phyloP scores from a whole-genome alignment of 2,329 filamentous ascomycete genomes.

The Parastagonospora avenae region DNA sequence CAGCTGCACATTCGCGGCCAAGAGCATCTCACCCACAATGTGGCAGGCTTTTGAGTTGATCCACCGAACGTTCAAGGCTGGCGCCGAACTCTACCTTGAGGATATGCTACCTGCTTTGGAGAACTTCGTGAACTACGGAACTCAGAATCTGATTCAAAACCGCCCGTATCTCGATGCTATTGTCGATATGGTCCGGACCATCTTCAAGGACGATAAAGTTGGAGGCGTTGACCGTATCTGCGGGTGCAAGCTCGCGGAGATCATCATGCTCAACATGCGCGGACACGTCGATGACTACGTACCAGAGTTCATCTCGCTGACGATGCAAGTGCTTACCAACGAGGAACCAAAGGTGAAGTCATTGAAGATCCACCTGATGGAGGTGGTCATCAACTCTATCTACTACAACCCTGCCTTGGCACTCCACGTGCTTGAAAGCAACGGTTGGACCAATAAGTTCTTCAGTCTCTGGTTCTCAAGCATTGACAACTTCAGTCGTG shows the following conservation, averaged over 20 bases:
- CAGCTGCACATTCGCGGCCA: slow-evolving; percentile 97
- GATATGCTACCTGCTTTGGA: slow-evolving; percentile 97
- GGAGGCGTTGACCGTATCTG: slow-evolving; percentile 94
- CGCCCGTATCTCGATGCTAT: slow-evolving; percentile 86
- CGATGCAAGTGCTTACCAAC: slow-evolving; percentile 79
- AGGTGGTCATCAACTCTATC: slow-evolving; percentile 97
- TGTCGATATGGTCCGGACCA: slow-evolving; percentile 91
- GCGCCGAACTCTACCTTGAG: slow-evolving; percentile 94
- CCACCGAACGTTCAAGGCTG: slow-evolving; percentile 94
- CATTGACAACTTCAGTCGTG: slow-evolving; percentile 89
- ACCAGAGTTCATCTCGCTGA: slow-evolving; percentile 84
- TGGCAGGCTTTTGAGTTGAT: slow-evolving; percentile 98
- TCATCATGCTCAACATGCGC: slow-evolving; percentile 93
- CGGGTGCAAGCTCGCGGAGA: slow-evolving; percentile 95
- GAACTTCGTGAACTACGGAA: slow-evolving; percentile 96
- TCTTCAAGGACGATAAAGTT: slow-evolving; percentile 91
- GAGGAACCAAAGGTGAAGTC: slow-evolving; percentile 87
- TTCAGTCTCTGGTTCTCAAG: slow-evolving; percentile 98
- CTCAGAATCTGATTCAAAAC: slow-evolving; percentile 78
- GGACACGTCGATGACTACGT: slow-evolving; percentile 88
- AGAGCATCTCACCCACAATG: slow-evolving; percentile 94
- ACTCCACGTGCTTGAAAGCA: slow-evolving; percentile 84
- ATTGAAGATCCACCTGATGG: slow-evolving; percentile 95
- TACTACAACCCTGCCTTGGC: slow-evolving; percentile 93
- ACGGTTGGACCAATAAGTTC: slow-evolving; percentile 97